A percentile compares a stretch with the other conserved stretches of the same genome.
phyloP scores from a whole-genome alignment of 345 rosid species.

The Rhodamnia argentea region DNA sequence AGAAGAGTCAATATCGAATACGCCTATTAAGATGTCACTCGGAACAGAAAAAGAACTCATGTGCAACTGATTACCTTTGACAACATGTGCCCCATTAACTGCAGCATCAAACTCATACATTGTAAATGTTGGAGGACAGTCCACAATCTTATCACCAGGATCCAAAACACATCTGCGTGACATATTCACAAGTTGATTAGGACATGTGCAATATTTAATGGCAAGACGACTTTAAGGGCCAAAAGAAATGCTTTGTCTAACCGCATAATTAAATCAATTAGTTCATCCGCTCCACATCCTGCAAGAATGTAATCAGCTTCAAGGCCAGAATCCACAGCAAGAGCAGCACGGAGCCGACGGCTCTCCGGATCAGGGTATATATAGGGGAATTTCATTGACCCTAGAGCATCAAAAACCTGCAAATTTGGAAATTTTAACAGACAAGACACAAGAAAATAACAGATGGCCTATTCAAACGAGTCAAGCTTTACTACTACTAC shows the following conservation, averaged over 20 bases:
- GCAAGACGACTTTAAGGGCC: neutral
- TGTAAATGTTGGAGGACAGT: conserved; percentile 97
- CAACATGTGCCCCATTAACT: conserved; percentile 71
- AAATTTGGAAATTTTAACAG: conserved; percentile 24
- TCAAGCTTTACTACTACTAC: neutral
- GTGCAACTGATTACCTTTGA: conserved; percentile 47
- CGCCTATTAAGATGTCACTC: neutral
- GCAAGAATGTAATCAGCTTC: conserved; percentile 82
- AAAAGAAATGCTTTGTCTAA: conserved; percentile 11
- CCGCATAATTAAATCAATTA: conserved; percentile 97
- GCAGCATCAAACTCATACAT: conserved; percentile 99
- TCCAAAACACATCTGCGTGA: conserved; percentile 72
- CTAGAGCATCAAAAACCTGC: conserved; percentile 89
- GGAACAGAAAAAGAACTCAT: neutral
- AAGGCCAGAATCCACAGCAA: conserved; percentile 79
- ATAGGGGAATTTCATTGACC: conserved; percentile 77
- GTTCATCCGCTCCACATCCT: conserved; percentile 97
- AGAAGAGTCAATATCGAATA: neutral
- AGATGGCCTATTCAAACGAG: neutral
- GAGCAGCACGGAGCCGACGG: conserved; percentile 69
- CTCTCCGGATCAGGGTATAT: conserved; percentile 91
- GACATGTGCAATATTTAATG: neutral
- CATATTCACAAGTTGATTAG: neutral
- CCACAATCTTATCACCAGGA: conserved; percentile 91
- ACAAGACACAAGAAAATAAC: neutral